Percentiles rank a stretch among this genome's conserved stretches.
phyloP scores from a whole-genome alignment of 495 filamentous ascomycete genomes.

The Hypoxylon cercidicola region DNA sequence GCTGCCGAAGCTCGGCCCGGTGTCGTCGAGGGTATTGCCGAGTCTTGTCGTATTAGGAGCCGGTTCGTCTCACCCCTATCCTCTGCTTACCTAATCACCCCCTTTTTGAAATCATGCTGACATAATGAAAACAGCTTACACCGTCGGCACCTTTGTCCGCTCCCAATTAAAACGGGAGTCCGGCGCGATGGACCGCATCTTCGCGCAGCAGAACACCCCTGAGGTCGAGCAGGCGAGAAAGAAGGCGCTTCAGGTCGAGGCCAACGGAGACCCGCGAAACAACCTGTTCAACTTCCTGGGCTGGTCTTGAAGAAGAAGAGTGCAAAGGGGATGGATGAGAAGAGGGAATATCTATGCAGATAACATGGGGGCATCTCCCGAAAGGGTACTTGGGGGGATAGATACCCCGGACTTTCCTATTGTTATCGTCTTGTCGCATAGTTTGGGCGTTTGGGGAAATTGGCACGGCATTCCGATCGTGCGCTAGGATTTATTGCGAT shows the following conservation, averaged over 20 bases:
- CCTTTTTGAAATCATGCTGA: conserved; percentile 18
- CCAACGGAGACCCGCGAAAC: conserved; percentile 52
- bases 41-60: conserved; percentile 43
- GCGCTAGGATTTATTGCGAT: conserved; percentile 21
- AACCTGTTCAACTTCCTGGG: conserved; percentile 52
- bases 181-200: conserved; percentile 51
- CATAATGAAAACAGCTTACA: conserved; percentile 39
- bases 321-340: not conserved
- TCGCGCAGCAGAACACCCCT: conserved; percentile 54
- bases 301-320: conserved; percentile 41
- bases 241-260: conserved; percentile 42
- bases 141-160: conserved; percentile 46
- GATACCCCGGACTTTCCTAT: conserved; percentile 2
- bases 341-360: conserved; percentile 6
- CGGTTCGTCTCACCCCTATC: conserved; percentile 31
- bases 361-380: conserved; percentile 6
- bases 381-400: conserved; percentile 17
- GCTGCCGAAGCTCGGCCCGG: conserved; percentile 33
- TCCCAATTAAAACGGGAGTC: conserved; percentile 47
- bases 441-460: conserved; percentile 35
- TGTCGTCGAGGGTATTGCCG: conserved; percentile 41
- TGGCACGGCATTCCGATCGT: conserved; percentile 15
- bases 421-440: conserved; percentile 33
- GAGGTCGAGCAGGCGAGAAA: conserved; percentile 47
- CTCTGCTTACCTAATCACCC: not conserved